Evolutionary conservation across 1,284 basidiomycete genomes (phyloP).

Genomic region (Ustilago crameri): DNA sequence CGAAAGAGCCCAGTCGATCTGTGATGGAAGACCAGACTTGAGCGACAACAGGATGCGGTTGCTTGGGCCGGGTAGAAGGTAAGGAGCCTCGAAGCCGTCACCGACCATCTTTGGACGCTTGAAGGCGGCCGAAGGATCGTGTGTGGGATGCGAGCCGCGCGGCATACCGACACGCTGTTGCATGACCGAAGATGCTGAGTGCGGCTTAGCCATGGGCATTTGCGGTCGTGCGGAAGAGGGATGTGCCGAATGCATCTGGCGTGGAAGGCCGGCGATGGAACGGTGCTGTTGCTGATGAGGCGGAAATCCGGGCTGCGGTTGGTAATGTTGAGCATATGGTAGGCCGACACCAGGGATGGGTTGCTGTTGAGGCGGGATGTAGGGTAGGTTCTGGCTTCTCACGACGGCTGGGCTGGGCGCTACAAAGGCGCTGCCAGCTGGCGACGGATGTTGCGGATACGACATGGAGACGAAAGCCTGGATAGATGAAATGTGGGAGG

Average conservation of each 20-base stretch:
- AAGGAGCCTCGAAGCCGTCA: conserved; percentile 42
- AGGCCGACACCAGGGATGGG: conserved; percentile 6
- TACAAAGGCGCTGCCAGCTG: conserved; percentile 20
- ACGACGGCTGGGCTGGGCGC: conserved; percentile 24
- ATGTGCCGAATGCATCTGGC: conserved; percentile 25
- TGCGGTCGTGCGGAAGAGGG: conserved; percentile 15
- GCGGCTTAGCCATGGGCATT: conserved; percentile 3
- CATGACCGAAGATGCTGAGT: conserved; percentile 18
- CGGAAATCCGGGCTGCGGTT: conserved; percentile 24
- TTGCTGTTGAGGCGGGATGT: conserved; percentile 22
- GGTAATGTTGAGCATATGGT: conserved; percentile 22
- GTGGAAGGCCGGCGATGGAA: conserved; percentile 31
- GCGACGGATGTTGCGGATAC: conserved; percentile 33
- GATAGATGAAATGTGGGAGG: conserved; percentile 40
- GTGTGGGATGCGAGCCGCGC: conserved; percentile 1
- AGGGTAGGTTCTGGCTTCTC: conserved; percentile 32
- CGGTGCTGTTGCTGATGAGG: conserved; percentile 20
- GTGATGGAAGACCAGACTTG: conserved; percentile 59
- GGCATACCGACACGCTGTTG: conserved; percentile 18
- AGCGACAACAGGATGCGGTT: conserved; percentile 64
- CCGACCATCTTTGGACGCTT: conserved; percentile 40
- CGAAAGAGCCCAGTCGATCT: conserved; percentile 64
- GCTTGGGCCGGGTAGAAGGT: conserved; percentile 53
- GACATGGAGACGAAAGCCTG: conserved; percentile 26
- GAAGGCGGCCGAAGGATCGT: conserved; percentile 18